Evolutionary conservation across 2,329 filamentous ascomycete species (phyloP).

Genomic region (Phialophora tarda): DNA sequence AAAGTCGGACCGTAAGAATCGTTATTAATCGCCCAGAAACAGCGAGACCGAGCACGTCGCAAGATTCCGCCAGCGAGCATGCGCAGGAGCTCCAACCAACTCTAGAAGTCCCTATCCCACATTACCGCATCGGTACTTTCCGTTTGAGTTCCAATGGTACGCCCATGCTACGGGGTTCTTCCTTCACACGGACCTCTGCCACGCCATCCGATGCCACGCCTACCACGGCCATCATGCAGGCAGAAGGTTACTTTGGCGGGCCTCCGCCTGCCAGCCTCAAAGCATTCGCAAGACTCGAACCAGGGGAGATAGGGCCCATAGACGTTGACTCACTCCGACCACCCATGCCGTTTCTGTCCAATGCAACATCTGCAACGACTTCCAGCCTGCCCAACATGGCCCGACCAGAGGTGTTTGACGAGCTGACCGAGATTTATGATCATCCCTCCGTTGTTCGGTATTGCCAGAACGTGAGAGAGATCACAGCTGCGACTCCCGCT

Average conservation of each 20-base stretch:
- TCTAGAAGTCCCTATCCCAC: constrained; percentile 78
- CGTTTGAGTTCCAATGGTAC: constrained; percentile 78
- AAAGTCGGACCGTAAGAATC: constrained; percentile 75
- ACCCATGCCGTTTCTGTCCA: constrained; percentile 35
- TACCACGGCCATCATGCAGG: constrained; percentile 47
- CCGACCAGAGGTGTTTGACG: constrained; percentile 72
- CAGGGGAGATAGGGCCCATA: background rate
- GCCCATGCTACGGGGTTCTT: constrained; percentile 78
- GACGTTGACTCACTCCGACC: constrained; percentile 38
- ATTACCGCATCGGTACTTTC: constrained; percentile 81
- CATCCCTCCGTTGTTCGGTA: constrained; percentile 83
- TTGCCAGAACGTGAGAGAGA: constrained; percentile 70
- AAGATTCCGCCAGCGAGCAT: constrained; percentile 50
- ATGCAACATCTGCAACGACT: constrained; percentile 42
- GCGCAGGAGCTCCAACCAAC: constrained; percentile 55
- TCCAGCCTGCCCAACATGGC: constrained; percentile 55
- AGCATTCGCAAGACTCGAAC: constrained; percentile 27
- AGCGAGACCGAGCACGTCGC: constrained; percentile 67
- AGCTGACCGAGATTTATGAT: constrained; percentile 80
- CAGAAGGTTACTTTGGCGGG: constrained; percentile 27
- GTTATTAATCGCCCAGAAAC: constrained; percentile 75
- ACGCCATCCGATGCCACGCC: constrained; percentile 39
- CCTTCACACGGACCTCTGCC: constrained; percentile 70
- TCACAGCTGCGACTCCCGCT: constrained; percentile 87
- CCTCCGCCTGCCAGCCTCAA: constrained; percentile 34